Evolutionary conservation across 768 basidiomycete genomes (phyloP), one percentile per base, ranked within the genome.

Genomic region (Heimioporus sp.): DNA sequence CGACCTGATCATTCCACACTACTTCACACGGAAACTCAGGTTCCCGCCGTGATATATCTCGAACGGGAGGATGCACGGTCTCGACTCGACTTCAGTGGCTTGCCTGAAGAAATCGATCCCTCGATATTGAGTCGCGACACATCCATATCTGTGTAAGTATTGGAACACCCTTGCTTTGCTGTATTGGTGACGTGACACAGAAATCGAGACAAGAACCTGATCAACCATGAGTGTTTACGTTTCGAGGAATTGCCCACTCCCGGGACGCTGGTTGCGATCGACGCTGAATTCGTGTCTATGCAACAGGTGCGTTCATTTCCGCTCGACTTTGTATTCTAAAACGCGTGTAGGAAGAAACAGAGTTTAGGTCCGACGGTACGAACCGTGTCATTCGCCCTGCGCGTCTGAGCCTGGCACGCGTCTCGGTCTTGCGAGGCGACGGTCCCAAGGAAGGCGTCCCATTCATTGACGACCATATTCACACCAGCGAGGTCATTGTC

Each of bases 401-500:
- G 5, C 84, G 94, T 46, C 81, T 95, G 62, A 92, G 93, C 50
- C 77, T 99, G 8, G 96, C 97, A 21, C 83, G 97, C 20, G 97
- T 99, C 1, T 98, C 95, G 4, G 95, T 96, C 15, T 69, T 98
- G 41, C 82, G 97, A 11, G 95, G 96, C 2, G 79, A 87, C 60
- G 94, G 92, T 0, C 77, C 77, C 0, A 83, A 83, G 54, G 83
- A 88, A 62, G 91, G 91, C 4, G 65, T 87, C 12, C 96, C 97
- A 2, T 97, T 98, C 71, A 97, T 99, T 59, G 97, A 98, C 60
- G 97, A 99, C 62, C 90, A 99, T 62, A 98, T 98, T 35, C 92
- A 97, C 61, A 97, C 94, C 2, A 96, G 92, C 59, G 96, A 98
- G 63, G 79, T 82, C 7, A 92, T 99, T 44, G 92, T 97, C 24